Evolutionary conservation across 2,329 filamentous ascomycete species (phyloP).

Genomic region (Hymenoscyphus occultus): DNA sequence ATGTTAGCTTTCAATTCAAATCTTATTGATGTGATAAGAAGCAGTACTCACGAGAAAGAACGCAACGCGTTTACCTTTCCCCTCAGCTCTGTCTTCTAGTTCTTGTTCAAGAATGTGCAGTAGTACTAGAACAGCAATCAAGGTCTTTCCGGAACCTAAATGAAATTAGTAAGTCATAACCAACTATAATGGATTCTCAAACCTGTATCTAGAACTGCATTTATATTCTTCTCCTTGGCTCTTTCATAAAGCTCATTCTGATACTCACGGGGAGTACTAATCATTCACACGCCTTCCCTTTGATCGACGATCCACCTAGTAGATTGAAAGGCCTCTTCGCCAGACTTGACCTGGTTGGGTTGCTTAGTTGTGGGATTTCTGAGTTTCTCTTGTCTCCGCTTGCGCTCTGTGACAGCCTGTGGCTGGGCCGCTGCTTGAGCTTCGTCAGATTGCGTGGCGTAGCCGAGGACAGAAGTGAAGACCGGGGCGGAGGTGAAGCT

Average conservation of each 20-base stretch:
- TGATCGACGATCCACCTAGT: conserved; percentile 35
- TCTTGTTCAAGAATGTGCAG: conserved; percentile 75
- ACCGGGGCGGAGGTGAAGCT: not conserved
- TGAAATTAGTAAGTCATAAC: conserved; percentile 18
- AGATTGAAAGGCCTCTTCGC: conserved; percentile 31
- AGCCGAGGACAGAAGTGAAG: not conserved
- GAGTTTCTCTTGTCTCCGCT: conserved; percentile 39
- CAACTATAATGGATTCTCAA: conserved; percentile 16
- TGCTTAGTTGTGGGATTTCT: conserved; percentile 30
- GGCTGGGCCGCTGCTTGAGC: conserved; percentile 35
- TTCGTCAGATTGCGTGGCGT: conserved; percentile 8
- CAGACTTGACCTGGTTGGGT: conserved; percentile 15
- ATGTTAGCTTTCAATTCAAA: conserved; percentile 5
- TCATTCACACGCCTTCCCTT: conserved; percentile 50
- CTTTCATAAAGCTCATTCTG: conserved; percentile 88
- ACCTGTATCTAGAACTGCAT: conserved; percentile 92
- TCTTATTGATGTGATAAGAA: conserved; percentile 12
- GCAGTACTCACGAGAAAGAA: conserved; percentile 72
- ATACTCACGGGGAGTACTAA: conserved; percentile 80
- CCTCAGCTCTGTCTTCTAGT: conserved; percentile 62
- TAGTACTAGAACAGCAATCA: conserved; percentile 88
- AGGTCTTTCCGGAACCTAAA: conserved; percentile 82
- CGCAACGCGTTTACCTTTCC: conserved; percentile 60
- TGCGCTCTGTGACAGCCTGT: conserved; percentile 45
- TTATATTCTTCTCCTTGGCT: conserved; percentile 80